Percentiles rank a stretch among this genome's conserved stretches.
Evolutionary conservation across 2,329 filamentous ascomycete genomes (phyloP).

Genomic region (Grosmannia huntii): DNA sequence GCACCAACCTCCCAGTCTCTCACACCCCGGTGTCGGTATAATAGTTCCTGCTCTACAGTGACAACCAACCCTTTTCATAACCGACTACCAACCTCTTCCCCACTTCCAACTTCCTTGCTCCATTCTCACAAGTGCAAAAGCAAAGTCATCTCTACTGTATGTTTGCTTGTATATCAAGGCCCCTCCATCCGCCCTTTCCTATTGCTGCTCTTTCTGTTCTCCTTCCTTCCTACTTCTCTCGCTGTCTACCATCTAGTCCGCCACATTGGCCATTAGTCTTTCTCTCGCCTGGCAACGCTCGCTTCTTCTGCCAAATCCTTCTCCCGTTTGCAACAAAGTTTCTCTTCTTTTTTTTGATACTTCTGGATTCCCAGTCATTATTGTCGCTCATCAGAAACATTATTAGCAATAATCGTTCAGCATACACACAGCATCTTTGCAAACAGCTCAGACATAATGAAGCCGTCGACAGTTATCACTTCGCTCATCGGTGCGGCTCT

Average conservation of each 20-base stretch:
- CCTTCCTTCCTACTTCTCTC: not conserved
- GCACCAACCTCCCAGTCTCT: not conserved
- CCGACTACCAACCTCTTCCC: not conserved
- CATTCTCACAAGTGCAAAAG: not conserved
- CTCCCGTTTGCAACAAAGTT: not conserved
- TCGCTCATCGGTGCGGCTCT: constrained; percentile 29
- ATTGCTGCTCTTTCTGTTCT: not conserved
- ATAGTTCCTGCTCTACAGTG: not conserved
- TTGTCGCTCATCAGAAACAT: not conserved
- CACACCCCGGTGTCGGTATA: not conserved
- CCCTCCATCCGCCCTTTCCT: not conserved
- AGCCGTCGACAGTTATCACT: constrained; percentile 23
- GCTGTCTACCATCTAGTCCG: not conserved
- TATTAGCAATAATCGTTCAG: not conserved
- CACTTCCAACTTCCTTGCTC: not conserved
- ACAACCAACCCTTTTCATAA: not conserved
- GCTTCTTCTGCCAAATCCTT: not conserved
- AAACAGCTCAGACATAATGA: constrained; percentile 19
- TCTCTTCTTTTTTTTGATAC: not conserved
- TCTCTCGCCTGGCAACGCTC: not conserved
- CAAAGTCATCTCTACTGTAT: not conserved
- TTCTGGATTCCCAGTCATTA: not conserved
- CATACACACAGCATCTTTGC: not conserved
- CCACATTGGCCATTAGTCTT: not conserved
- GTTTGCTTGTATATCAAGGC: not conserved